phyloP scores from a whole-genome alignment of 2,329 filamentous ascomycete genomes.

The Ampelomyces quisqualis region DNA sequence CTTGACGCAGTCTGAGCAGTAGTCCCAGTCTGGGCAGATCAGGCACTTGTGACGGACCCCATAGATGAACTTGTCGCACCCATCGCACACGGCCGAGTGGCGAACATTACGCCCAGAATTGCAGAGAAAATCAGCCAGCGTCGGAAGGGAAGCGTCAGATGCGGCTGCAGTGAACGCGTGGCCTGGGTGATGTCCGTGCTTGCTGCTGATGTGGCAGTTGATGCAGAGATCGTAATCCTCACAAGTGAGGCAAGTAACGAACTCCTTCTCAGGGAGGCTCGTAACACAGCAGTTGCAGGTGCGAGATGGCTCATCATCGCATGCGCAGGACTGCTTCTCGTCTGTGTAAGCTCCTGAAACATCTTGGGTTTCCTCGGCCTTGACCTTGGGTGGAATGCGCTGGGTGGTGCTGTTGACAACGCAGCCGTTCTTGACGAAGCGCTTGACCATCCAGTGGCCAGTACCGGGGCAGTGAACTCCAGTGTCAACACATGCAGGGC shows the following conservation, averaged over 20 bases:
- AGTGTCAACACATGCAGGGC: conserved; percentile 71
- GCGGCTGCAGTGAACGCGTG: conserved; percentile 75
- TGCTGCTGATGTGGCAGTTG: conserved; percentile 70
- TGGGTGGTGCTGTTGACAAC: conserved; percentile 86
- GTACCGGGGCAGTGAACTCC: conserved; percentile 76
- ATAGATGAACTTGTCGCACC: conserved; percentile 82
- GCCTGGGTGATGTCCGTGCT: conserved; percentile 87
- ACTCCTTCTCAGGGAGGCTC: conserved; percentile 73
- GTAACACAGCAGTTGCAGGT: conserved; percentile 73
- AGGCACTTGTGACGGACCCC: conserved; percentile 96
- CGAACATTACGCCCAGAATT: conserved; percentile 74
- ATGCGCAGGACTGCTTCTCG: conserved; percentile 45
- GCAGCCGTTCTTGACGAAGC: conserved; percentile 73
- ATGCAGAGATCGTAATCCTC: conserved; percentile 93
- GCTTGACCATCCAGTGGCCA: conserved; percentile 93
- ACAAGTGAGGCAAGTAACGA: conserved; percentile 82
- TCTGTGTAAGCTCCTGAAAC: conserved; percentile 50
- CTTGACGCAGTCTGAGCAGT: conserved; percentile 74
- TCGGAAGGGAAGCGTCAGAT: conserved; percentile 55
- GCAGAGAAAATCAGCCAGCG: conserved; percentile 69
- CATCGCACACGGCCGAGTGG: conserved; percentile 91
- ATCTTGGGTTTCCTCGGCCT: conserved; percentile 41
- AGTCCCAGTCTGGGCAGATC: conserved; percentile 97
- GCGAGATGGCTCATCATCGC: conserved; percentile 52
- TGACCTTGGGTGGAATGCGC: conserved; percentile 67